Percentiles rank a stretch among this genome's conserved stretches.
phyloP scores from a whole-genome alignment of 768 basidiomycete genomes.

The Lactifluus hygrophoroides region DNA sequence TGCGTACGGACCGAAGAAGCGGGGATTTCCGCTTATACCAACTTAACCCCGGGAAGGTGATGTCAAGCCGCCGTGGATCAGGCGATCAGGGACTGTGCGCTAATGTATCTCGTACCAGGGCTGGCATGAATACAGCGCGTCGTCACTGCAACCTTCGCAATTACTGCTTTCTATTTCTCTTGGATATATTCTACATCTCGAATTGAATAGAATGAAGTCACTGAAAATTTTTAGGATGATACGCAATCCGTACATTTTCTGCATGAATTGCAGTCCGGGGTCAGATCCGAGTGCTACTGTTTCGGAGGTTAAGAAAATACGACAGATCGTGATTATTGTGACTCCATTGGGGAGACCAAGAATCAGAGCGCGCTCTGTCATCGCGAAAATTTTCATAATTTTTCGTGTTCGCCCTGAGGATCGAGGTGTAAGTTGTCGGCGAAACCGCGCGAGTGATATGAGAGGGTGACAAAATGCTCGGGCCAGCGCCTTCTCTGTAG shows the following conservation, averaged over 20 bases:
- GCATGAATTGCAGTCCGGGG: not conserved
- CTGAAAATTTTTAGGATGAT: not conserved
- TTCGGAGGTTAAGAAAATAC: not conserved
- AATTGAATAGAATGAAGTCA: not conserved
- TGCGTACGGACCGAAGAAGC: not conserved
- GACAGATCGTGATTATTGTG: not conserved
- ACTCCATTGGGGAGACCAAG: not conserved
- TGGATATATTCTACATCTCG: not conserved
- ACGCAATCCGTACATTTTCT: not conserved
- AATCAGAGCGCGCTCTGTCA: not conserved
- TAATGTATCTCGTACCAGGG: not conserved
- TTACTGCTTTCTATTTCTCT: not conserved
- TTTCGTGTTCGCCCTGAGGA: not conserved
- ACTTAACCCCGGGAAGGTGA: not conserved
- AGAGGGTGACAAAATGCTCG: too few relatives aligned
- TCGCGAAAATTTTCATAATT: not conserved
- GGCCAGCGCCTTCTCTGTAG: too few relatives aligned
- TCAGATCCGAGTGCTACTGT: not conserved
- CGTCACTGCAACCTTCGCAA: not conserved
- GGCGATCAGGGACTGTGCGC: constrained; percentile 4
- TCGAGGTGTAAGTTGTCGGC: not conserved
- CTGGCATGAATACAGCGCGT: not conserved
- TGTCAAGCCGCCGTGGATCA: not conserved
- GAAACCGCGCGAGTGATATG: not conserved
- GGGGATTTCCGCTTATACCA: not conserved